A percentile compares a stretch with the other conserved stretches of the same genome.
phyloP scores from a whole-genome alignment of 1,284 basidiomycete species.

The Baeospora myosura region DNA sequence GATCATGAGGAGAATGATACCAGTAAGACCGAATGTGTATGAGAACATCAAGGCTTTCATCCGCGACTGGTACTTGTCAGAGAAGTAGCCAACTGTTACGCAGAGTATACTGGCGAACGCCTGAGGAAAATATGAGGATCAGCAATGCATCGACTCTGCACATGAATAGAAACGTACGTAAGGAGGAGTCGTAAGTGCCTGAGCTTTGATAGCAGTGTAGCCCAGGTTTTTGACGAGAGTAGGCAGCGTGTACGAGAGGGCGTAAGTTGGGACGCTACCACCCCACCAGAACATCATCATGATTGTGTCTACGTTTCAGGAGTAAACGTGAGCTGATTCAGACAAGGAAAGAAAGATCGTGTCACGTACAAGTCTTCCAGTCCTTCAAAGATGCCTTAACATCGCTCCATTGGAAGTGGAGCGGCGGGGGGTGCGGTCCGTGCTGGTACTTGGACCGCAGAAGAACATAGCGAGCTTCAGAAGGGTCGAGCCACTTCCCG shows the following conservation, averaged over 20 bases:
- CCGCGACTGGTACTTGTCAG: slow-evolving; percentile 8
- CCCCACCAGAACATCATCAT: slow-evolving; percentile 12
- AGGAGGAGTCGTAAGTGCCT: slow-evolving; percentile 9
- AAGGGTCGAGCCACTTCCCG: slow-evolving; percentile 4
- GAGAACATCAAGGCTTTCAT: slow-evolving; percentile 12
- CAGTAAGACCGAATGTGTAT: slow-evolving; percentile 7
- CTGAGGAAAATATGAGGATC: not conserved
- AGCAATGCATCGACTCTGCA: not conserved
- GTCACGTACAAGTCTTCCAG: slow-evolving; percentile 11
- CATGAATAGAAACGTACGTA: slow-evolving; percentile 2
- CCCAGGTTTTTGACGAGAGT: slow-evolving; percentile 10
- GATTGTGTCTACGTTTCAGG: too few relatives aligned
- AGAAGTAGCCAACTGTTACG: slow-evolving; percentile 4
- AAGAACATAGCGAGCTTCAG: slow-evolving; percentile 6
- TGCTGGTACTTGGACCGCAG: slow-evolving; percentile 7
- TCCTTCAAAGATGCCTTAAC: slow-evolving; percentile 8
- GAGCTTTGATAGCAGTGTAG: slow-evolving; percentile 8
- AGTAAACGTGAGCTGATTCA: too few relatives aligned
- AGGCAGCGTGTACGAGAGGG: slow-evolving; percentile 8
- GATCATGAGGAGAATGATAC: slow-evolving; percentile 9
- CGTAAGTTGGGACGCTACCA: slow-evolving; percentile 9
- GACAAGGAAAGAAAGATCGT: too few relatives aligned
- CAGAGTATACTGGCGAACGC: slow-evolving; percentile 8
- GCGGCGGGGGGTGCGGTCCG: slow-evolving; percentile 4
- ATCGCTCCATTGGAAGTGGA: slow-evolving; percentile 9